A percentile compares a stretch with the other conserved stretches of the same genome.
Evolutionary conservation across 805 yeast species (phyloP).

Genomic region (Sugiyamaella americana): DNA sequence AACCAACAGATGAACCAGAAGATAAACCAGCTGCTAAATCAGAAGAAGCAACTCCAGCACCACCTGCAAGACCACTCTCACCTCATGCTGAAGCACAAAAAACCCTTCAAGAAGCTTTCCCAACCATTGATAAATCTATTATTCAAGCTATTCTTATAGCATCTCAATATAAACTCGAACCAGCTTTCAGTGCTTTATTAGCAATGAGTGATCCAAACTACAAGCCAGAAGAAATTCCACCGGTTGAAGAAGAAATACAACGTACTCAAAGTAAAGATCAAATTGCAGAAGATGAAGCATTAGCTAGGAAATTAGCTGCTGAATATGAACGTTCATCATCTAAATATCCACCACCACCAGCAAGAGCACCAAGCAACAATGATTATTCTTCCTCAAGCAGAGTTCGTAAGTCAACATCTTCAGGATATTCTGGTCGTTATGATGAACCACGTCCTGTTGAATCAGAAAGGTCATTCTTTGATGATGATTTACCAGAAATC

Average conservation of each 20-base stretch:
- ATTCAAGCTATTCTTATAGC: constrained; percentile 81
- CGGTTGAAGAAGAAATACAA: constrained; percentile 25
- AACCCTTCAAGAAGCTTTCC: constrained; percentile 81
- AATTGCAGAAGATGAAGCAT: constrained; percentile 64
- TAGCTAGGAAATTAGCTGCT: constrained; percentile 73
- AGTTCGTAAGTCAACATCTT: constrained; percentile 6
- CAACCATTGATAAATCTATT: constrained; percentile 62
- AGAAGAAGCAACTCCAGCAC: too few species aligned
- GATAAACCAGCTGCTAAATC: too few species aligned
- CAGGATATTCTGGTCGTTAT: constrained; percentile 23
- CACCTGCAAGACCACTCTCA: constrained; percentile 56
- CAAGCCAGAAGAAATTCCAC: constrained; percentile 20
- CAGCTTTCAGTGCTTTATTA: constrained; percentile 83
- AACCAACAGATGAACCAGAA: too few species aligned
- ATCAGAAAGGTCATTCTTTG: constrained; percentile 29
- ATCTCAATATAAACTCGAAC: constrained; percentile 69
- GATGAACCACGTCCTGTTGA: constrained; percentile 21
- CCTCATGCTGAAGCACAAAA: constrained; percentile 49
- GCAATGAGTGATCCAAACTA: constrained; percentile 55
- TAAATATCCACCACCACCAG: constrained; percentile 1
- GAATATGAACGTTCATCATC: constrained; percentile 17
- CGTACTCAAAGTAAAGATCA: constrained; percentile 30
- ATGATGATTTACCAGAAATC: constrained; percentile 43
- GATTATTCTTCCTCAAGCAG: constrained; percentile 5
- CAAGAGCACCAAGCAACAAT: neutral